A percentile compares a stretch with the other conserved stretches of the same genome.
phyloP scores from a whole-genome alignment of 2,329 filamentous ascomycete species.

The Ascochyta clinopodiicola region DNA sequence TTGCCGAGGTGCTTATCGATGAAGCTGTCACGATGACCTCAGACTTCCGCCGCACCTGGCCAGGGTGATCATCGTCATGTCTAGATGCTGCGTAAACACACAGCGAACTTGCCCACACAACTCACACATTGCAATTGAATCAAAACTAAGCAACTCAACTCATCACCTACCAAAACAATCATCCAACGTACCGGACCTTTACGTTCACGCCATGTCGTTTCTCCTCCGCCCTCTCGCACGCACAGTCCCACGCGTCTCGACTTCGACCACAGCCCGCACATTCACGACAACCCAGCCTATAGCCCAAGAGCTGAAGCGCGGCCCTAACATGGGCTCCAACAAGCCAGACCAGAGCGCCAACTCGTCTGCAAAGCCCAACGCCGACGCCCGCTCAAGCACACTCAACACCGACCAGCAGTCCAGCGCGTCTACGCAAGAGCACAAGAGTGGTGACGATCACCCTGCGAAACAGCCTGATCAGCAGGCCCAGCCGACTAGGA shows the following conservation, averaged over 20 bases:
- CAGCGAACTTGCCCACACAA: neutral
- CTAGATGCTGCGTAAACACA: neutral
- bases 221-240: conserved; percentile 1
- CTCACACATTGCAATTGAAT: neutral
- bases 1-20: neutral
- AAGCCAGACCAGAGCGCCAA: conserved; percentile 26
- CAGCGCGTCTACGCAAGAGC: conserved; percentile 36
- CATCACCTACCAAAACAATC: neutral
- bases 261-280: neutral
- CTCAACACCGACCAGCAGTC: conserved; percentile 42
- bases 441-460: conserved; percentile 42
- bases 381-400: conserved; percentile 30
- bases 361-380: conserved; percentile 31
- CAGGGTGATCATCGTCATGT: conserved; percentile 2
- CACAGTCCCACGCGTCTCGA: neutral
- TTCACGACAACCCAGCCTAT: conserved; percentile 16
- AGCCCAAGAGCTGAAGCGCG: conserved; percentile 24
- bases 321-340: conserved; percentile 26
- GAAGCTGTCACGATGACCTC: conserved; percentile 29
- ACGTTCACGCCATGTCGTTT: conserved; percentile 10
- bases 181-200: neutral
- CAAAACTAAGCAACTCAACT: neutral
- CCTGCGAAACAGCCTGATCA: conserved; percentile 49
- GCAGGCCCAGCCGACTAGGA: conserved; percentile 39
- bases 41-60: conserved; percentile 9